Conservation (phyloP, 345 rosid genomes). For the Syzygium aromaticum region DNA sequence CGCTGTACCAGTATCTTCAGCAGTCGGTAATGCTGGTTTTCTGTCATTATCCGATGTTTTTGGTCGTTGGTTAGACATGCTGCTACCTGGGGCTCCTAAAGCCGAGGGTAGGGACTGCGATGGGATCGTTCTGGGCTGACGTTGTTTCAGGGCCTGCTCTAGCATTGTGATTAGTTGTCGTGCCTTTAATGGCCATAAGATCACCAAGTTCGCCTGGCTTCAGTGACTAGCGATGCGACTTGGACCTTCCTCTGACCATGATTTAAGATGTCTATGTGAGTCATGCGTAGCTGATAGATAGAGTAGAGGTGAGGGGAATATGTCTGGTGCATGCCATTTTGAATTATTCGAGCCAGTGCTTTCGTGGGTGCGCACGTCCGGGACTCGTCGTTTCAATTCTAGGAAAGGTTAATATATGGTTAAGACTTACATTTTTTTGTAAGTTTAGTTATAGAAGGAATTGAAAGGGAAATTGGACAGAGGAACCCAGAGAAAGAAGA, state of each 20-base stretch:
- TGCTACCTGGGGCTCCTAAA: not conserved
- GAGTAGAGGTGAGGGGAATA: not conserved
- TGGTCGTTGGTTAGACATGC: not conserved
- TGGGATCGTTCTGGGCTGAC: not conserved
- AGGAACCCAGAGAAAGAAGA: not conserved
- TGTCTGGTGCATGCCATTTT: not conserved
- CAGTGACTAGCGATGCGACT: not conserved
- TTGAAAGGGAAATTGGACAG: not conserved
- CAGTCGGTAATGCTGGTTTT: constrained; percentile 37
- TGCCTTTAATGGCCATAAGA: not conserved
- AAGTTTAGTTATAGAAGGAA: not conserved
- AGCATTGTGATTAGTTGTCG: not conserved
- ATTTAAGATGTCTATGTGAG: not conserved
- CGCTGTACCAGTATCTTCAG: constrained; percentile 60
- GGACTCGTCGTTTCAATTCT: not conserved
- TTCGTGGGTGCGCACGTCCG: not conserved
- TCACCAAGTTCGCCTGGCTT: not conserved
- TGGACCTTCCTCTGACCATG: not conserved
- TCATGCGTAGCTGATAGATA: not conserved
- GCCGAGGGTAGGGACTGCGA: not conserved
- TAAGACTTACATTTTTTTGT: not conserved
- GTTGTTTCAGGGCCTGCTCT: not conserved
- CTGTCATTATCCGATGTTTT: not conserved
- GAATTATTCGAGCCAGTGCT: not conserved
- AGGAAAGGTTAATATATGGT: not conserved